Evolutionary conservation across 176 grass and related monocot genomes (phyloP).

Genomic region (Oryza coarctata): DNA sequence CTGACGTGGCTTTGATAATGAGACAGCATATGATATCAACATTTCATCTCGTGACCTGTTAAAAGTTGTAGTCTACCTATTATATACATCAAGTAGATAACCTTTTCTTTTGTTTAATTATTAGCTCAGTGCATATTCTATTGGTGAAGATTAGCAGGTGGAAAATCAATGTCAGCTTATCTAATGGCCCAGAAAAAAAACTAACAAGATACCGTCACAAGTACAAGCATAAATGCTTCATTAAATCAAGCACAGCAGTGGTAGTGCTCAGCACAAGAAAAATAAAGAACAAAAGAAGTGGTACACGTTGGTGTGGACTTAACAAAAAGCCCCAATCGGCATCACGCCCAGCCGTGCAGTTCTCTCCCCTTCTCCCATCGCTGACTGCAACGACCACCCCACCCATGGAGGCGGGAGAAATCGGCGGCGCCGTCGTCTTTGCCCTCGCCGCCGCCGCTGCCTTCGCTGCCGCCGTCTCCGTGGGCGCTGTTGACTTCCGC

Average conservation of each 20-base stretch:
- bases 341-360: not conserved
- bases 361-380: not conserved
- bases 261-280: not conserved
- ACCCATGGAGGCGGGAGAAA: constrained; percentile 52
- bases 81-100: no score
- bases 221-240: not conserved
- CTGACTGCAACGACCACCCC: not conserved
- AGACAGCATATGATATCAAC: no score
- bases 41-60: no score
- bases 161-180: not conserved
- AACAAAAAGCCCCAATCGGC: constrained; percentile 21
- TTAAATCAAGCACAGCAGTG: not conserved
- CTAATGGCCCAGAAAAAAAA: no score
- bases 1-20: no score
- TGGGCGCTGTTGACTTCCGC: constrained; percentile 46
- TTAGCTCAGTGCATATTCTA: no score
- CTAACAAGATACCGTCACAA: not conserved
- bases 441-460: constrained; percentile 21
- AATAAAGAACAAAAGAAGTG: not conserved
- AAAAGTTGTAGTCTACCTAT: no score
- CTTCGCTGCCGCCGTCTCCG: constrained; percentile 3
- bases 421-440: constrained; percentile 43
- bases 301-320: constrained; percentile 19
- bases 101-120: no score
- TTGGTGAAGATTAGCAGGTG: not conserved